Percentiles rank a stretch among this genome's conserved stretches.
Evolutionary conservation across 2,329 filamentous ascomycete genomes (phyloP).

Genomic region (Paecilomyces variotii): DNA sequence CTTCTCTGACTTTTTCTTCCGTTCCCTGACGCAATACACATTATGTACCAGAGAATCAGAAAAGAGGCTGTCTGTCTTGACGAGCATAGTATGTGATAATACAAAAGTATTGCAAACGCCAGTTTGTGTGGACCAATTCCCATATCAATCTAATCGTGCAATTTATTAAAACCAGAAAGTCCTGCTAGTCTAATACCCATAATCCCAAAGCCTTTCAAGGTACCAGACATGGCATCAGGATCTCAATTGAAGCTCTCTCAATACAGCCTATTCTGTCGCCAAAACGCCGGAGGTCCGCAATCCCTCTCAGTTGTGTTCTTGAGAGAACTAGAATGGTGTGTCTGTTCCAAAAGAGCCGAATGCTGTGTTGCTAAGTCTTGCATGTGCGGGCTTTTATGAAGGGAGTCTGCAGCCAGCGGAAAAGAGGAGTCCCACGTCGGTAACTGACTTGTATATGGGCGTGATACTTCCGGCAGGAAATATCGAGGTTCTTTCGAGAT

Average conservation of each 20-base stretch:
- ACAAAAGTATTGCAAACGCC: background rate
- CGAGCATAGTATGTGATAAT: background rate
- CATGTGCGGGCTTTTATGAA: background rate
- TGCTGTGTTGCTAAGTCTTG: background rate
- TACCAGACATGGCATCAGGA: background rate
- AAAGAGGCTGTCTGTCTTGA: background rate
- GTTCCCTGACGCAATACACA: background rate
- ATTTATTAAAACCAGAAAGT: background rate
- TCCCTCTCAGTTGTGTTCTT: background rate
- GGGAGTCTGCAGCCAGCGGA: background rate
- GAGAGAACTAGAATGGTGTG: background rate
- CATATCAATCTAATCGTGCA: background rate
- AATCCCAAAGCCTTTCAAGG: background rate
- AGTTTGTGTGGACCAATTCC: background rate
- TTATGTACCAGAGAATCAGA: background rate
- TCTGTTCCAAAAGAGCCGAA: background rate
- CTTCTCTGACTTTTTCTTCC: background rate
- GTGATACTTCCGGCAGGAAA: background rate
- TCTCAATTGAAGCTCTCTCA: slow-evolving; percentile 3
- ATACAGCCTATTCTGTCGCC: slow-evolving; percentile 19
- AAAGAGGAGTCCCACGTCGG: background rate
- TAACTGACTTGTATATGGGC: background rate
- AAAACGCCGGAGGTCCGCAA: slow-evolving; percentile 8
- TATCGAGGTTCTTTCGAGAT: background rate
- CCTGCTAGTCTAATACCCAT: background rate